Percentiles rank a stretch among this genome's conserved stretches.
Conservation (phyloP, 2,329 filamentous ascomycete genomes). For the Lojkania enalia region DNA sequence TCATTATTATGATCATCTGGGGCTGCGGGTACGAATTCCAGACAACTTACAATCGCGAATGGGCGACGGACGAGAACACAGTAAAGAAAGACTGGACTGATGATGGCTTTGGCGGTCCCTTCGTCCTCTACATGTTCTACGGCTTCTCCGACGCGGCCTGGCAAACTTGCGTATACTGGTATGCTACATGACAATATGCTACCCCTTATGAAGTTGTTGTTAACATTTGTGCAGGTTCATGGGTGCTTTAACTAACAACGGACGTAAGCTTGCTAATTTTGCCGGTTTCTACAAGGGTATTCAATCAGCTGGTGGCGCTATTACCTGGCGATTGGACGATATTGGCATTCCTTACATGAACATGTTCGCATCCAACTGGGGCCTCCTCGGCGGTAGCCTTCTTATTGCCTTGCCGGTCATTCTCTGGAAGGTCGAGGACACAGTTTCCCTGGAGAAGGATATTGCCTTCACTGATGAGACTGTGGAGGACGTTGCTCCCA, state of each 20-base stretch:
- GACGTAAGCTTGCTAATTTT: conserved; percentile 88
- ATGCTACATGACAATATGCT: conserved; percentile 25
- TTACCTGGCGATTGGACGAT: conserved; percentile 73
- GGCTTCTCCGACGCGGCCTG: conserved; percentile 87
- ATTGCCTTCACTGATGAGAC: conserved; percentile 85
- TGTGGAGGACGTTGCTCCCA: conserved; percentile 64
- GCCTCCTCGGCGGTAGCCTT: conserved; percentile 71
- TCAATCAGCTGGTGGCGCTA: conserved; percentile 81
- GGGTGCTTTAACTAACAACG: conserved; percentile 89
- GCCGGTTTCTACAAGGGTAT: conserved; percentile 90
- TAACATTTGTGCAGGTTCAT: conserved; percentile 66
- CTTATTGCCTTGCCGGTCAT: conserved; percentile 79
- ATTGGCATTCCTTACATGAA: conserved; percentile 63
- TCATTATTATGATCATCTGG: conserved; percentile 77
- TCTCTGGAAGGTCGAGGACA: conserved; percentile 76
- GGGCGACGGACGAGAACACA: conserved; percentile 27
- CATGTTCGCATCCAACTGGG: conserved; percentile 78
- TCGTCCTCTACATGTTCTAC: conserved; percentile 91
- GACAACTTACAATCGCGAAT: conserved; percentile 58
- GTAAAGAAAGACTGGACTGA: conserved; percentile 67
- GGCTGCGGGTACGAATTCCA: conserved; percentile 82
- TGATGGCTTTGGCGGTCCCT: conserved; percentile 71
- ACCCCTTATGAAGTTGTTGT: background rate
- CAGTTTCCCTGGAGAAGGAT: conserved; percentile 79
- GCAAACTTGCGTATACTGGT: conserved; percentile 92